Conservation (phyloP, 371 early-diverging fungal genomes). For the Sporodiniella umbellata region DNA sequence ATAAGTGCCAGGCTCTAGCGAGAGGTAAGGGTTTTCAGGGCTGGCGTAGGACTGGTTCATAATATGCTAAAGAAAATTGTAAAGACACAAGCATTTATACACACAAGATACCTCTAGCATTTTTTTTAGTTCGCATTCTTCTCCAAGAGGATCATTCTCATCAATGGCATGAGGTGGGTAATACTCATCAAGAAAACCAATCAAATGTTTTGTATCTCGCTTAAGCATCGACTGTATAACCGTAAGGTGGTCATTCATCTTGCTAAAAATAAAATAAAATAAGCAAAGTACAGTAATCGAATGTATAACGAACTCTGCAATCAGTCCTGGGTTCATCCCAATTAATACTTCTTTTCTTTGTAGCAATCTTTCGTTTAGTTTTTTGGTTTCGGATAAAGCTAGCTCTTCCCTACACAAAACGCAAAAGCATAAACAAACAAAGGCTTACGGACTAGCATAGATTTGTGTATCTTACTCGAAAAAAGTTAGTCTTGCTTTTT, state of each 20-base stretch:
- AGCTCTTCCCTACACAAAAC: constrained; percentile 11
- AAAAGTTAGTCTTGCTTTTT: background rate
- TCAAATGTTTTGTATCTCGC: constrained; percentile 27
- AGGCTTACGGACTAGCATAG: too few species aligned
- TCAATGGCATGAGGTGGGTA: constrained; percentile 46
- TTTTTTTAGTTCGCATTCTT: constrained; percentile 27
- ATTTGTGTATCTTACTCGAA: background rate
- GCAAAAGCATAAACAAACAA: too few species aligned
- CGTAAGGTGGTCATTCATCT: constrained; percentile 8
- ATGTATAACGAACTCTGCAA: background rate
- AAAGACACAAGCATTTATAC: background rate
- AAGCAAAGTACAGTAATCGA: background rate
- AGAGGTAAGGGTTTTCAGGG: constrained; percentile 48
- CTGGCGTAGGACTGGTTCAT: constrained; percentile 50
- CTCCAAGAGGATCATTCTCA: constrained; percentile 29
- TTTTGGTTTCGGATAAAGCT: constrained; percentile 18
- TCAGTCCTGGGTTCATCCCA: background rate
- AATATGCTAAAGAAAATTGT: constrained; percentile 21
- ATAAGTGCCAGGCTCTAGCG: constrained; percentile 38
- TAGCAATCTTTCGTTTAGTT: constrained; percentile 16
- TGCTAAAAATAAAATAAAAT: background rate
- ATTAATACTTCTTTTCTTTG: background rate
- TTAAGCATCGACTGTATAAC: constrained; percentile 4
- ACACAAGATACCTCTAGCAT: constrained; percentile 27
- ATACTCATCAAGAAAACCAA: constrained; percentile 40